Evolutionary conservation across 2,329 filamentous ascomycete species (phyloP).

Genomic region (Zymoseptoria passerinii): DNA sequence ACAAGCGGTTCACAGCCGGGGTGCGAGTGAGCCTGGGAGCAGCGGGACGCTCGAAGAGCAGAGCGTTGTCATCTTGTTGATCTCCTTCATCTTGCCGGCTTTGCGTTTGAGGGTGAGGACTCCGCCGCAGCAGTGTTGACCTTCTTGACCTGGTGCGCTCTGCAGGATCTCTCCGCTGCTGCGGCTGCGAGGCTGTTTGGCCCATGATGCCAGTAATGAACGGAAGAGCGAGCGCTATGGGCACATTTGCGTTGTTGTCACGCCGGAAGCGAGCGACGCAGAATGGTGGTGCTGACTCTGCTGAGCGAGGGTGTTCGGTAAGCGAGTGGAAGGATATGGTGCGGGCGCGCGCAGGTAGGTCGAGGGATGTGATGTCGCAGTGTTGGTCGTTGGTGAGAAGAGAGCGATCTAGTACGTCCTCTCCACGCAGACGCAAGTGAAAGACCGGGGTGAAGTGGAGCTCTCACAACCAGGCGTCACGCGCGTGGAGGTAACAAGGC

Average conservation of each 20-base stretch:
- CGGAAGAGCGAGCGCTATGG: constrained; percentile 2
- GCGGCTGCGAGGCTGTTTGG: constrained; percentile 25
- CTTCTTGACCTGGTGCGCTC: background rate
- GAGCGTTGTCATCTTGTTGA: background rate
- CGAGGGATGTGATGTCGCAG: background rate
- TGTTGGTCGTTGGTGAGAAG: background rate
- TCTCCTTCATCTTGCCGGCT: background rate
- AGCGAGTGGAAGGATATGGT: background rate
- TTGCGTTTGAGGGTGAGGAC: background rate
- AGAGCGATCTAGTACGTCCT: too few species aligned
- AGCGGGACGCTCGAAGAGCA: background rate
- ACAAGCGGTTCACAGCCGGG: constrained; percentile 7
- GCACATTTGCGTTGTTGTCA: constrained; percentile 2
- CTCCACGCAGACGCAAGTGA: too few species aligned
- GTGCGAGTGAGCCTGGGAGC: background rate
- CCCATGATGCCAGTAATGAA: constrained; percentile 22
- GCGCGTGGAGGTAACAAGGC: too few species aligned
- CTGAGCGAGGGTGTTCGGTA: too few species aligned
- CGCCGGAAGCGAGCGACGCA: background rate
- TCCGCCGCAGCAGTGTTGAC: background rate
- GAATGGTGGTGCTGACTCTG: background rate
- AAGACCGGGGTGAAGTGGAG: too few species aligned
- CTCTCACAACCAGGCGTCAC: too few species aligned
- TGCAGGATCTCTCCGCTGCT: constrained; percentile 4
- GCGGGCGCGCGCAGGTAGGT: background rate